Evolutionary conservation across 306 rosid genomes (phyloP).

Genomic region (Casuarina equisetifolia): DNA sequence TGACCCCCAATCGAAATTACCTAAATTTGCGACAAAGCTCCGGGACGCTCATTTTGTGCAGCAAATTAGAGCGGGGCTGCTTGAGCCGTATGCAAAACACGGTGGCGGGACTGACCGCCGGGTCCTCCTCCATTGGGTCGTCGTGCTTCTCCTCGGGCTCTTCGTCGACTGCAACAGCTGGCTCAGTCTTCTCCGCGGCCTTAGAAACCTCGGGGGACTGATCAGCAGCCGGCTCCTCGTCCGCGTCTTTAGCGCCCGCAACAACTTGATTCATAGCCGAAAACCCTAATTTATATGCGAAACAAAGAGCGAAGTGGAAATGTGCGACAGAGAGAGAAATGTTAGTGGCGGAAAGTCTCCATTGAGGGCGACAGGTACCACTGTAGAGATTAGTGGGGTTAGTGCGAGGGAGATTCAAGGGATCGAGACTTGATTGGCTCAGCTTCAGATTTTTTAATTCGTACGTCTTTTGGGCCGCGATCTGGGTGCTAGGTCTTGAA

Average conservation of each 20-base stretch:
- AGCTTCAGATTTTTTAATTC: constrained; percentile 26
- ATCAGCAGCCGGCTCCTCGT: constrained; percentile 58
- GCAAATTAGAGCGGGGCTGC: constrained; percentile 75
- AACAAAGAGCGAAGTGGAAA: constrained; percentile 25
- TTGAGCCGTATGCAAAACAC: constrained; percentile 73
- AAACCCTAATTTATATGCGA: constrained; percentile 57
- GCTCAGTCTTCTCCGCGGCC: constrained; percentile 44
- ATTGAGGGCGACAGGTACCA: constrained; percentile 96
- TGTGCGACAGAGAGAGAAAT: constrained; percentile 17
- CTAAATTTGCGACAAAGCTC: constrained; percentile 95
- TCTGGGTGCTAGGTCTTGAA: constrained; percentile 16
- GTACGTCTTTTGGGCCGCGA: constrained; percentile 20
- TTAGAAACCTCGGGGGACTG: constrained; percentile 37
- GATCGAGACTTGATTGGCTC: constrained; percentile 4
- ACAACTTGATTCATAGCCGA: constrained; percentile 60
- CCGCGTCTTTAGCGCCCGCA: constrained; percentile 53
- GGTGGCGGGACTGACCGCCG: constrained; percentile 55
- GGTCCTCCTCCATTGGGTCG: constrained; percentile 75
- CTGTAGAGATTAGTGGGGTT: constrained; percentile 56
- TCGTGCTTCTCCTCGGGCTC: constrained; percentile 28
- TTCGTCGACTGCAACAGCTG: constrained; percentile 35
- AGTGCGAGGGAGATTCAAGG: constrained; percentile 26
- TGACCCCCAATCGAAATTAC: constrained; percentile 29
- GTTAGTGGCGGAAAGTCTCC: constrained; percentile 87
- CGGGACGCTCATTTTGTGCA: constrained; percentile 82